Evolutionary conservation across 2,329 filamentous ascomycete species (phyloP).

Genomic region (Hymenoscyphus fraxineus): DNA sequence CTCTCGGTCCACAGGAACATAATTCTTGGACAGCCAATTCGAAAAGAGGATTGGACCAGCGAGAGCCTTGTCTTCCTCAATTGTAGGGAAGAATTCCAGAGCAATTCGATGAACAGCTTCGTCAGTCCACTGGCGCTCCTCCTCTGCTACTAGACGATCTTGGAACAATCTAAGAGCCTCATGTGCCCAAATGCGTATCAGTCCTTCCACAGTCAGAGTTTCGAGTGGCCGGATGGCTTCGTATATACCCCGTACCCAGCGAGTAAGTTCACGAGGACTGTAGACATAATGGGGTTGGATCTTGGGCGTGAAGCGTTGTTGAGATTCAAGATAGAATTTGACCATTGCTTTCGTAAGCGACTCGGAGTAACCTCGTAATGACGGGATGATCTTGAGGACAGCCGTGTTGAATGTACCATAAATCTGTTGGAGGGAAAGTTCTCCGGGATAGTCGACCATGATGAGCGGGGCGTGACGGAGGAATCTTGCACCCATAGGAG

Average conservation of each 20-base stretch:
- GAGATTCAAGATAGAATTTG: conserved; percentile 89
- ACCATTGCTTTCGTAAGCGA: conserved; percentile 97
- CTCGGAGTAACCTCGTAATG: conserved; percentile 91
- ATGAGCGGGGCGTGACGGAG: conserved; percentile 95
- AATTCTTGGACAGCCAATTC: conserved; percentile 99
- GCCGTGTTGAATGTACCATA: conserved; percentile 98
- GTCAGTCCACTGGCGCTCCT: conserved; percentile 93
- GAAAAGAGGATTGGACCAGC: conserved; percentile 95
- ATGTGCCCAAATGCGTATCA: conserved; percentile 97
- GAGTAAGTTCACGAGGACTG: conserved; percentile 94
- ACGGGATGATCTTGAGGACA: conserved; percentile 92
- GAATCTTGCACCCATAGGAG: conserved; percentile 88
- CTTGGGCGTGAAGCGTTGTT: conserved; percentile 88
- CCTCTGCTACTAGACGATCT: conserved; percentile 90
- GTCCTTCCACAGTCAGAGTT: conserved; percentile 78
- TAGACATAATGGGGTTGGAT: conserved; percentile 99
- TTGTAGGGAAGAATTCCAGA: conserved; percentile 88
- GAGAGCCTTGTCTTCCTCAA: conserved; percentile 84
- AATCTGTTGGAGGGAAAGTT: conserved; percentile 91
- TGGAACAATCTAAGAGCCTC: conserved; percentile 95
- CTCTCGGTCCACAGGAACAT: conserved; percentile 92
- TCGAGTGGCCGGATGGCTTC: conserved; percentile 94
- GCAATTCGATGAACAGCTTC: conserved; percentile 84
- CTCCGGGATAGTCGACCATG: conserved; percentile 99
- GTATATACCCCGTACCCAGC: conserved; percentile 96